Conservation (phyloP, 2,329 filamentous ascomycete genomes). For the Colletotrichum neosansevieriae region DNA sequence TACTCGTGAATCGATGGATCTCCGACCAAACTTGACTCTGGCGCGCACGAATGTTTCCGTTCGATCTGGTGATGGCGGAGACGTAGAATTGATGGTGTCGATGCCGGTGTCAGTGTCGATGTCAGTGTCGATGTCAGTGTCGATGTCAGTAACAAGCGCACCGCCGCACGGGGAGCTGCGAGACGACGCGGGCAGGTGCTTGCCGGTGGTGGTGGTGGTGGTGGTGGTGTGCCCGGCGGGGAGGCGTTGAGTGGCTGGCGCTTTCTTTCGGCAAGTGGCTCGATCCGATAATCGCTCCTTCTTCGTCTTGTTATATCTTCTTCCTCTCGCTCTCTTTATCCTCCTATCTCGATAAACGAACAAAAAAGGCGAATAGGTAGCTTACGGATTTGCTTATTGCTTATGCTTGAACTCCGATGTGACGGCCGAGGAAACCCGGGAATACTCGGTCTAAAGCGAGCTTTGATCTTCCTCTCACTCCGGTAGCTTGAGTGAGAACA, state of each 20-base stretch:
- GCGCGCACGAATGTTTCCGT: neutral
- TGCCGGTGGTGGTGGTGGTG: neutral
- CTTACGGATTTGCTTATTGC: neutral
- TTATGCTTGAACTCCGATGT: neutral
- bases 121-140: too few relatives aligned
- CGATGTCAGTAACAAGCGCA: too few relatives aligned
- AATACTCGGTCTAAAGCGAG: neutral
- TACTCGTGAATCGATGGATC: neutral
- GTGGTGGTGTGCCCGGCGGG: conserved; percentile 2
- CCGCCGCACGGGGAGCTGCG: neutral
- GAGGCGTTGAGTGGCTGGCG: conserved; percentile 10
- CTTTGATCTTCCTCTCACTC: neutral
- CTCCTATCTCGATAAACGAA: neutral
- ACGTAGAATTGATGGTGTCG: neutral
- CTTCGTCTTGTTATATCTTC: neutral
- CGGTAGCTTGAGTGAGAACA: neutral
- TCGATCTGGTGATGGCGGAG: neutral
- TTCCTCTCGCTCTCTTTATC: neutral
- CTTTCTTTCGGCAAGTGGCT: neutral
- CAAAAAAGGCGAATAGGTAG: neutral
- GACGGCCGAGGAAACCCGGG: neutral
- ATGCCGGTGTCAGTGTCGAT: too few relatives aligned
- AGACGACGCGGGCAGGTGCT: neutral
- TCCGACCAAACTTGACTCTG: neutral
- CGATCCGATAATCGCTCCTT: neutral